Evolutionary conservation across 228 moss, liverwort and hornwort genomes (phyloP).

Genomic region (Sphagnum fallax): DNA sequence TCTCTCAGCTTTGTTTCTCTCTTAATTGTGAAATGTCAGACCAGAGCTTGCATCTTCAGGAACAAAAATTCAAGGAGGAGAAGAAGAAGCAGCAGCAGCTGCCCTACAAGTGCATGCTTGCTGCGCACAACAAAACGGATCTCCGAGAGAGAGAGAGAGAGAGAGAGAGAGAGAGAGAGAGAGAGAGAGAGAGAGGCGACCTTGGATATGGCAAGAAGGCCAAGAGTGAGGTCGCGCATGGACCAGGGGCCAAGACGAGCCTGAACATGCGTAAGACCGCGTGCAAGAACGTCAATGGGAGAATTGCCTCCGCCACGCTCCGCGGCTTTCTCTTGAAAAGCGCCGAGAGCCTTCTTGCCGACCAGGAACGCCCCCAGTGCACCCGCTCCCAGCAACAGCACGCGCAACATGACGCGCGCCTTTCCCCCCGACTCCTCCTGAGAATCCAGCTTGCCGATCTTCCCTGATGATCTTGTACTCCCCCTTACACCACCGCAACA

Average conservation of each 20-base stretch:
- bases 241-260: constrained; percentile 55
- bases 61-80: not conserved
- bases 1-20: not conserved
- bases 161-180: not conserved
- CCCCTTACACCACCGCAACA: too few species aligned
- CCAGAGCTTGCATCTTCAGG: not conserved
- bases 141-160: not conserved
- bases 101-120: not conserved
- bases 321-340: constrained; percentile 21
- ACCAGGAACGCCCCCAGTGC: constrained; percentile 36
- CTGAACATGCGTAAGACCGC: constrained; percentile 37
- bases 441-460: constrained; percentile 7
- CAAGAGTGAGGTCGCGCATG: constrained; percentile 37
- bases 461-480: not conserved
- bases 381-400: constrained; percentile 29
- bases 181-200: constrained; percentile 10
- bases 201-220: constrained; percentile 52
- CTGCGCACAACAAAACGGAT: not conserved
- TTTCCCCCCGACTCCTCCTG: constrained; percentile 7
- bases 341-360: constrained; percentile 22
- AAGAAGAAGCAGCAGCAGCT: too few species aligned
- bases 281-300: constrained; percentile 51
- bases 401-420: constrained; percentile 23
- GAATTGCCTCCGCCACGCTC: constrained; percentile 18
- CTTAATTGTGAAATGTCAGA: not conserved